phyloP scores from a whole-genome alignment of 805 yeast species.

The Saccharomycopsis sp. region DNA sequence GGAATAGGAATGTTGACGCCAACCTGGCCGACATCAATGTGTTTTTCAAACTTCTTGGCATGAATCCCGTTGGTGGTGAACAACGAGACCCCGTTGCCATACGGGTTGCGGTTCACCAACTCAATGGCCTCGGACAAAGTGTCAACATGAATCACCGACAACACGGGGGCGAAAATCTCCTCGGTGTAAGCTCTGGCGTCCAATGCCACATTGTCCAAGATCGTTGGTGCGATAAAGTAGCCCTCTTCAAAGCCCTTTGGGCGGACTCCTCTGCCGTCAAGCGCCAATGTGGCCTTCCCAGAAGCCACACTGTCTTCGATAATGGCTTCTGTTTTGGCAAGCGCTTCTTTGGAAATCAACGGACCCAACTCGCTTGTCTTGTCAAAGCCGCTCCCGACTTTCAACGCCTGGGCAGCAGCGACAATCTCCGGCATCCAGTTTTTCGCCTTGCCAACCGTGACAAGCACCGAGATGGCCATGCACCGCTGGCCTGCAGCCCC shows the following conservation, averaged over 20 bases:
- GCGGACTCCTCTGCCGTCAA: slow-evolving; percentile 53
- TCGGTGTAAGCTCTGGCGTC: slow-evolving; percentile 61
- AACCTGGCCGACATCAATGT: slow-evolving; percentile 66
- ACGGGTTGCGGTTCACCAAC: slow-evolving; percentile 49
- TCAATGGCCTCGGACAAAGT: slow-evolving; percentile 65
- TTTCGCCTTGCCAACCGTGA: slow-evolving; percentile 49
- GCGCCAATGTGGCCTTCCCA: slow-evolving; percentile 50
- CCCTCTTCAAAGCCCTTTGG: slow-evolving; percentile 43
- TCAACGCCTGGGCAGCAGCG: slow-evolving; percentile 45
- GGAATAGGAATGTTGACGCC: slow-evolving; percentile 76
- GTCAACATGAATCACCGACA: slow-evolving; percentile 51
- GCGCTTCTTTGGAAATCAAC: slow-evolving; percentile 52
- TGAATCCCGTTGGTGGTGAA: slow-evolving; percentile 62
- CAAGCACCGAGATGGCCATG: slow-evolving; percentile 68
- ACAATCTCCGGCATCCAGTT: slow-evolving; percentile 52
- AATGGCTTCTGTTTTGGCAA: slow-evolving; percentile 45
- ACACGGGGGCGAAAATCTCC: slow-evolving; percentile 71
- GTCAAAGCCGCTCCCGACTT: slow-evolving; percentile 61
- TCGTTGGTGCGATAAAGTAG: slow-evolving; percentile 66
- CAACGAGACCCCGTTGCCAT: slow-evolving; percentile 66
- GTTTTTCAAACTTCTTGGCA: slow-evolving; percentile 62
- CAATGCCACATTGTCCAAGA: slow-evolving; percentile 50
- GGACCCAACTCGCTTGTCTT: slow-evolving; percentile 61
- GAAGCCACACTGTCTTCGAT: slow-evolving; percentile 41
- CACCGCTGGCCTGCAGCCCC: slow-evolving; percentile 85